Conservation (phyloP, 2,329 filamentous ascomycete genomes). For the Plectosphaerella cucumerina region DNA sequence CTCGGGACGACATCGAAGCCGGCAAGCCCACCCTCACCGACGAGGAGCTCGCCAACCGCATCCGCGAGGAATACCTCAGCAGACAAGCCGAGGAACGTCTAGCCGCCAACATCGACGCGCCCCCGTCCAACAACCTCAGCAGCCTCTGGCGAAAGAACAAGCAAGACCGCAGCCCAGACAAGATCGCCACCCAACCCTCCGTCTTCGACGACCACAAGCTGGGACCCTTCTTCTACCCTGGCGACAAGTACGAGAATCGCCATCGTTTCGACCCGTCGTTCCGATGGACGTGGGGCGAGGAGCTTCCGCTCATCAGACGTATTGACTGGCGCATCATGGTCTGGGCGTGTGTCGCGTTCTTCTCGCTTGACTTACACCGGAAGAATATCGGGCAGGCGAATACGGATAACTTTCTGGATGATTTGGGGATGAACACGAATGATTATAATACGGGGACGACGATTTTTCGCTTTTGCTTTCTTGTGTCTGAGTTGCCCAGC, state of each 20-base stretch:
- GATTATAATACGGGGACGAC: conserved; percentile 47
- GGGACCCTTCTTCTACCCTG: conserved; percentile 5
- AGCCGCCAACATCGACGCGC: not conserved
- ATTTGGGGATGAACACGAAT: conserved; percentile 37
- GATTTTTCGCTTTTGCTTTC: conserved; percentile 44
- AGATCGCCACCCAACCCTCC: conserved; percentile 5
- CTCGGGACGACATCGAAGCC: not conserved
- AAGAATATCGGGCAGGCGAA: conserved; percentile 43
- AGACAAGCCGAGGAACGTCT: not conserved
- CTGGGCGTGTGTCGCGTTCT: conserved; percentile 51
- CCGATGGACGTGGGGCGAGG: conserved; percentile 6
- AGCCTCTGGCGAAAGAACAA: conserved; percentile 7
- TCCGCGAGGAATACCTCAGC: not conserved
- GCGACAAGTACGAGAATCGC: conserved; percentile 1
- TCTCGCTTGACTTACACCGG: conserved; percentile 45
- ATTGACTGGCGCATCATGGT: conserved; percentile 46
- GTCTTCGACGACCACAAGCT: conserved; percentile 8
- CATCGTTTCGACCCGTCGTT: conserved; percentile 9
- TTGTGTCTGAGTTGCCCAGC: conserved; percentile 56
- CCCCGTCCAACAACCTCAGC: conserved; percentile 12
- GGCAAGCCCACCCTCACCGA: not conserved
- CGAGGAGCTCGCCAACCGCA: not conserved
- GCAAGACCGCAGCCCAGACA: not conserved
- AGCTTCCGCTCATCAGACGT: conserved; percentile 25
- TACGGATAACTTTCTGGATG: conserved; percentile 41